These are phyloP conservation scores for Pythium dissimile DNA, from an alignment of 352 stramenopile species.

Conservation along the genomic window DNA sequence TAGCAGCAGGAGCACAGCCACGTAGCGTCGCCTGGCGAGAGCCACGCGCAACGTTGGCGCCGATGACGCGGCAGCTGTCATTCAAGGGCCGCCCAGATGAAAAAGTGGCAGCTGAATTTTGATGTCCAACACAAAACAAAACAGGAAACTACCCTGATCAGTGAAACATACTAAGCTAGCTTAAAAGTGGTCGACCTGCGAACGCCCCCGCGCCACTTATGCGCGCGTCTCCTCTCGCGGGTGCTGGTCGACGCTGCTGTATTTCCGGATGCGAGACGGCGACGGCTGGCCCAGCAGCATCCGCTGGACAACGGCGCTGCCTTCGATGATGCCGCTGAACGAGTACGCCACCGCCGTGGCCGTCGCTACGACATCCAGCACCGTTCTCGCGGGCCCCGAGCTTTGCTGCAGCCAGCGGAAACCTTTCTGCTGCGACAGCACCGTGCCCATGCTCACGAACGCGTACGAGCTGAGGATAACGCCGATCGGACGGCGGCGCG, in stretches of 20 bases:
- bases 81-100: too few species aligned
- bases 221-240: too few species aligned
- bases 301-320: constrained; percentile 4
- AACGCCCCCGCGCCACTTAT: too few species aligned
- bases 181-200: too few species aligned
- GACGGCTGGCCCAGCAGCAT: constrained; percentile 8
- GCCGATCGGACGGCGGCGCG: constrained; percentile 41
- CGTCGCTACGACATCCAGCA: constrained; percentile 38
- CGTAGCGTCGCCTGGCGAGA: too few species aligned
- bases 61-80: too few species aligned
- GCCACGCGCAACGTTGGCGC: too few species aligned
- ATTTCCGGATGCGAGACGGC: not conserved
- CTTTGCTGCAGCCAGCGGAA: constrained; percentile 37
- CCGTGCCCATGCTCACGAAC: constrained; percentile 47
- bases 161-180: not conserved
- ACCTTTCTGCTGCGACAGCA: constrained; percentile 24
- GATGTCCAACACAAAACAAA: too few species aligned
- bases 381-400: constrained; percentile 22
- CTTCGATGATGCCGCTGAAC: constrained; percentile 20
- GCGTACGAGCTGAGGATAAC: constrained; percentile 63
- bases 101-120: too few species aligned
- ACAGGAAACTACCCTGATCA: too few species aligned
- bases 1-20: too few species aligned
- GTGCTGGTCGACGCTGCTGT: not conserved
- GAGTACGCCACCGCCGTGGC: constrained; percentile 34